These are phyloP conservation scores for Fagus sylvatica DNA, from an alignment of 306 rosid species.

Conservation along the genomic window DNA sequence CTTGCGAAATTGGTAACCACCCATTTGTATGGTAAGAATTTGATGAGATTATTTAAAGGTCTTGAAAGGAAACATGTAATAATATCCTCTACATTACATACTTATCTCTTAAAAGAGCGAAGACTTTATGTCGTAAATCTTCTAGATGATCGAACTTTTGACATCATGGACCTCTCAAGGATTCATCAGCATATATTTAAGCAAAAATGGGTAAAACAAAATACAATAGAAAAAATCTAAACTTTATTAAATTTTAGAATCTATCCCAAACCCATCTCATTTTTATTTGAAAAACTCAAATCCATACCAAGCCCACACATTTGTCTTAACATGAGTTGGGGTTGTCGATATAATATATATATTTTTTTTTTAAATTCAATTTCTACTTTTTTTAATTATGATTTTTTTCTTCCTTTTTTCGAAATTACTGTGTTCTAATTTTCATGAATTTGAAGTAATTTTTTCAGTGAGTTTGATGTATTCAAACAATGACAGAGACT, in stretches of 20 bases:
- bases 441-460: too few relatives aligned
- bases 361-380: too few relatives aligned
- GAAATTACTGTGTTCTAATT: too few relatives aligned
- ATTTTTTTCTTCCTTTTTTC: too few relatives aligned
- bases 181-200: background rate
- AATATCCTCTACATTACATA: background rate
- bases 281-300: too few relatives aligned
- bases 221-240: background rate
- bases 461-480: too few relatives aligned
- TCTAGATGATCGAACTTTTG: background rate
- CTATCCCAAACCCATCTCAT: too few relatives aligned
- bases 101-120: background rate
- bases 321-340: too few relatives aligned
- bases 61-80: background rate
- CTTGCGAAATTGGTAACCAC: background rate
- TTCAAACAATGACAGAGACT: too few relatives aligned
- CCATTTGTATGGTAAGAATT: background rate
- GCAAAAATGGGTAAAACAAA: background rate
- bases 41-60: slow-evolving; percentile 2
- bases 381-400: too few relatives aligned
- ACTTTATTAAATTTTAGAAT: background rate
- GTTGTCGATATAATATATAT: too few relatives aligned
- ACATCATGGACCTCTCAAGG: background rate
- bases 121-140: background rate
- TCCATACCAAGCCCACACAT: too few relatives aligned